These are phyloP conservation scores for Solanum medicagineum DNA, from an alignment of 257 asterid species.

Conservation along the genomic window DNA sequence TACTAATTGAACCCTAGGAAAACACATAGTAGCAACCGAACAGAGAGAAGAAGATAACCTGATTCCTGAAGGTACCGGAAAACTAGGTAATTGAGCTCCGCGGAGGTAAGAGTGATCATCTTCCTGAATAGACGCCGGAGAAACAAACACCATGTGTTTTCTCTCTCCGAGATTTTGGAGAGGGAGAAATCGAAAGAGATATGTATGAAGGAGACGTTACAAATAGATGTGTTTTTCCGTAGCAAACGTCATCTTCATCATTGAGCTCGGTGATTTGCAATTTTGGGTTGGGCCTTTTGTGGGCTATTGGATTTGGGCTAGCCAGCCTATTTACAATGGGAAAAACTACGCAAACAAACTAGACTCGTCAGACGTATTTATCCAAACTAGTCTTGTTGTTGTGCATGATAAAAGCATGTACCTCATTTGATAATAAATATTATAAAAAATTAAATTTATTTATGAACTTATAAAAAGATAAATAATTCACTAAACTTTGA, in stretches of 20 bases:
- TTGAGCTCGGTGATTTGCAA: neutral
- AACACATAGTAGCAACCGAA: neutral
- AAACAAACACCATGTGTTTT: neutral
- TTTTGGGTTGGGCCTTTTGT: neutral
- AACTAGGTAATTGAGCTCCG: constrained; percentile 73
- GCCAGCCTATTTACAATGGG: neutral
- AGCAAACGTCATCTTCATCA: neutral
- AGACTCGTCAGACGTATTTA: no score
- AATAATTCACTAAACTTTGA: no score
- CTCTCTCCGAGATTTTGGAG: neutral
- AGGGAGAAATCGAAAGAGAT: neutral
- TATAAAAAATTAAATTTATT: no score
- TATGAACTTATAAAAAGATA: no score
- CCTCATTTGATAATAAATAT: no score
- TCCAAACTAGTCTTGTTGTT: no score
- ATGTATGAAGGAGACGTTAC: neutral
- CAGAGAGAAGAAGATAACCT: constrained; percentile 20
- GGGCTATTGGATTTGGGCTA: neutral
- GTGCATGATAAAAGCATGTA: no score
- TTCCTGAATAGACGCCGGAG: constrained; percentile 6
- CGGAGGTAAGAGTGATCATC: constrained; percentile 64
- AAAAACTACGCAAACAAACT: no score
- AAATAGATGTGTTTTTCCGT: neutral
- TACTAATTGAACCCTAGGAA: neutral
- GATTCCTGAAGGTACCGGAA: constrained; percentile 93